Base-by-base conservation (phyloP, 73 alveolate genomes). In the Halteria grandinella region DNA sequence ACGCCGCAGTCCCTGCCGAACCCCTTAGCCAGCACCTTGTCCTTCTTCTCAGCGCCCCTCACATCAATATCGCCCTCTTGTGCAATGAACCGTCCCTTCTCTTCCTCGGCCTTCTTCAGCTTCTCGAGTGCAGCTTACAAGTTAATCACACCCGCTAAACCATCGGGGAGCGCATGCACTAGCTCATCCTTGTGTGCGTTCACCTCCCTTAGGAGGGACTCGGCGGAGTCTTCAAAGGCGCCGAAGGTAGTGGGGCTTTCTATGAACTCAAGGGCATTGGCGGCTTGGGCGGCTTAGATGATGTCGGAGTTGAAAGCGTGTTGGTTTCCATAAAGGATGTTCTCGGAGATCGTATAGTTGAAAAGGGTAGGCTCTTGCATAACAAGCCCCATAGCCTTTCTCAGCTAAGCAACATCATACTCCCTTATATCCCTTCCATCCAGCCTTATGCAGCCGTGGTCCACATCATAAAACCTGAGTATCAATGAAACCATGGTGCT, bases 401-500 rank as follows among this genome's bases (percentile, higher is more conserved):
- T 71, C 47, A 95, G 64, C 54, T 75, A 43, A 50, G 74, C 49
- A 51, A 93, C 18, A 50, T 90, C 69, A 53, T 77, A 71, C 18
- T 90, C 81, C 73, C 51, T 95, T 31, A 95, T 79, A 64, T 87
- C 80, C n/a, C 64, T 44, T 20, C 92, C 97, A 80, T 95, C 95
- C 28, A 95, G 64, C 34, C 76, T 49, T 33, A 95, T 86, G 64
- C 90, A 66, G 0, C 99, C 99, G 8, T 66, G 47, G 37, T 82
- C 86, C 36, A 80, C 87, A 48, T 95, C 98, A 86, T 95, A 95
- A 81, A 91, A 93, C 71, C 98, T 89, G 73, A 83, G 51, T n/a
- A 95, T 23, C 39, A 90, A 70, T 60, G 86, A 77, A 1, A 89
- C 90, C 34, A 89, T 47, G 52, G 99, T 94, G 53, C 96, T 79